phyloP scores from a whole-genome alignment of 306 rosid genomes.

The Urtica urens region DNA sequence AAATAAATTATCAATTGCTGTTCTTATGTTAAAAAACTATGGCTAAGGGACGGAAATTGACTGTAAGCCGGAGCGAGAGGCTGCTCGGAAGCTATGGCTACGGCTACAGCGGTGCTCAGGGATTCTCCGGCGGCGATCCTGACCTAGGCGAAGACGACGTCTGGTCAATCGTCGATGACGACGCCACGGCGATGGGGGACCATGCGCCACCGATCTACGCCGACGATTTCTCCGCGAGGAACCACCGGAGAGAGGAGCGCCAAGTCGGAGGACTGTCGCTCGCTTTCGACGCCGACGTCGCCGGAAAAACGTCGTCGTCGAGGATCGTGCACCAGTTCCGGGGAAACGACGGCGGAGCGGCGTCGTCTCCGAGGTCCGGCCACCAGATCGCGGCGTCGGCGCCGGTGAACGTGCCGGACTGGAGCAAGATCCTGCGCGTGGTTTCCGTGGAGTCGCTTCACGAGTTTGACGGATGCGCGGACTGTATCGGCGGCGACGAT shows the following conservation, averaged over 20 bases:
- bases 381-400: slow-evolving; percentile 59
- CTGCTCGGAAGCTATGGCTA: slow-evolving; percentile 45
- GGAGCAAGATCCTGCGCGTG: slow-evolving; percentile 94
- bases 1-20: neutral
- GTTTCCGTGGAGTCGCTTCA: slow-evolving; percentile 68
- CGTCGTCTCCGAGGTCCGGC: slow-evolving; percentile 23
- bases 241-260: slow-evolving; percentile 1
- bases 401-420: slow-evolving; percentile 92
- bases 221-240: slow-evolving; percentile 9
- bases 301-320: slow-evolving; percentile 25
- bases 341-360: slow-evolving; percentile 34
- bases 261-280: slow-evolving; percentile 53
- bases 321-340: slow-evolving; percentile 72
- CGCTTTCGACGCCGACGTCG: slow-evolving; percentile 49
- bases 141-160: slow-evolving; percentile 83
- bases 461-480: slow-evolving; percentile 26
- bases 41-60: slow-evolving; percentile 85
- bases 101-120: slow-evolving; percentile 26
- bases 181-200: slow-evolving; percentile 14
- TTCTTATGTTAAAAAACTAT: slow-evolving; percentile 27
- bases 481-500: slow-evolving; percentile 28
- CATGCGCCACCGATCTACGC: slow-evolving; percentile 13
- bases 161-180: slow-evolving; percentile 50
- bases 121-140: slow-evolving; percentile 21
- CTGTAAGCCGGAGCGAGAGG: slow-evolving; percentile 64